A percentile compares a stretch with the other conserved stretches of the same genome.
phyloP scores from a whole-genome alignment of 1,139 yeast genomes.

The Groenewaldozyma auringiensis region DNA sequence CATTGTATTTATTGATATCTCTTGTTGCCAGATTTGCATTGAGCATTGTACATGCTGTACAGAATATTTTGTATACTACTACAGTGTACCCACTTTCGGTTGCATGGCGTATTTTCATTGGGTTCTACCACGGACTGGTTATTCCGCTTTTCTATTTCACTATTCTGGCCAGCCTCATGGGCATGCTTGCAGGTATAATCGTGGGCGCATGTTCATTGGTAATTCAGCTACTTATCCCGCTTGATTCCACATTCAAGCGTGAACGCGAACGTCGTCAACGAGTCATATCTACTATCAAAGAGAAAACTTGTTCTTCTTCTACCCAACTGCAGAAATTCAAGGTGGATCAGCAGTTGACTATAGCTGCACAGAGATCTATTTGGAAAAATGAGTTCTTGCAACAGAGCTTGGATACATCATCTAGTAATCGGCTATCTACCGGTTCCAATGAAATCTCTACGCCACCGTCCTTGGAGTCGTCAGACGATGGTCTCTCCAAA shows the following conservation, averaged over 20 bases:
- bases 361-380: neutral
- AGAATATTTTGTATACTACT: neutral
- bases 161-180: conserved; percentile 18
- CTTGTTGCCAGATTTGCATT: neutral
- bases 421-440: neutral
- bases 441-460: neutral
- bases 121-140: conserved; percentile 17
- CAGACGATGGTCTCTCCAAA: neutral
- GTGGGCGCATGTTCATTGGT: conserved; percentile 20
- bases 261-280: neutral
- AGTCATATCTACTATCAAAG: neutral
- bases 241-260: neutral
- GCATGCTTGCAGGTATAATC: conserved; percentile 19
- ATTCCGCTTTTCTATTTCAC: conserved; percentile 21
- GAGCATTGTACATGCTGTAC: neutral
- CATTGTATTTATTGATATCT: neutral
- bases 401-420: neutral
- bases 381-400: neutral
- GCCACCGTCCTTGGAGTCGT: neutral
- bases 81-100: conserved; percentile 12
- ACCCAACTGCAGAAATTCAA: neutral
- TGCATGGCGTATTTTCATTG: conserved; percentile 15
- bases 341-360: neutral
- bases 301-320: neutral
- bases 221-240: conserved; percentile 18